phyloP scores from a whole-genome alignment of 2,329 filamentous ascomycete genomes.

The Nothophaeocryptopus gaeumannii region DNA sequence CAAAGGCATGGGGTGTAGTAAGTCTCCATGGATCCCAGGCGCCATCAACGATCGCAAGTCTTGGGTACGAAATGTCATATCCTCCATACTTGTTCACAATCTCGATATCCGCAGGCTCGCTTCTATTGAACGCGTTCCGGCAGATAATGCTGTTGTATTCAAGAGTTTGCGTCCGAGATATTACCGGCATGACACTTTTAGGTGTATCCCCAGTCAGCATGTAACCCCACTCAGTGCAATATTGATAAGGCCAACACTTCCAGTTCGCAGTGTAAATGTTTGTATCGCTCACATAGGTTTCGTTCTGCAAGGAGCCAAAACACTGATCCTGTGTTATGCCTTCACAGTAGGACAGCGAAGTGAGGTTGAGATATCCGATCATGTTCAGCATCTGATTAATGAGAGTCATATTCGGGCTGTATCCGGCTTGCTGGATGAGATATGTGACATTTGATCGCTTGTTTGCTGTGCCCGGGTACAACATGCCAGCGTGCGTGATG shows the following conservation, averaged over 20 bases:
- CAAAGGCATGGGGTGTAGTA: conserved; percentile 68
- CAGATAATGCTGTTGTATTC: conserved; percentile 64
- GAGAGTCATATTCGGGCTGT: conserved; percentile 42
- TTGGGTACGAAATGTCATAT: conserved; percentile 66
- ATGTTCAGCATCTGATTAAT: conserved; percentile 56
- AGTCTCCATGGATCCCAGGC: conserved; percentile 77
- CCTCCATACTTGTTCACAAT: conserved; percentile 75
- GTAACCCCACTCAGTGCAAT: conserved; percentile 69
- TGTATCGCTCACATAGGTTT: conserved; percentile 30
- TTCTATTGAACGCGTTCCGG: conserved; percentile 67
- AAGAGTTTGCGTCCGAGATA: conserved; percentile 68
- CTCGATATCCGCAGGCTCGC: conserved; percentile 58
- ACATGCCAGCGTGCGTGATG: conserved; percentile 47
- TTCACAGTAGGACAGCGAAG: conserved; percentile 40
- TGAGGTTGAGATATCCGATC: conserved; percentile 54
- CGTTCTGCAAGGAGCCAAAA: conserved; percentile 48
- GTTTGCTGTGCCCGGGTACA: conserved; percentile 43
- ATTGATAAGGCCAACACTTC: conserved; percentile 46
- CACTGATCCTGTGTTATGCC: conserved; percentile 50
- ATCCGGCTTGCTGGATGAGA: conserved; percentile 50
- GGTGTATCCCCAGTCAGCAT: conserved; percentile 73
- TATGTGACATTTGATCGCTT: conserved; percentile 42
- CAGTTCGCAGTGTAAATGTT: conserved; percentile 13
- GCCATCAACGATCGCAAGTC: conserved; percentile 75
- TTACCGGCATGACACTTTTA: conserved; percentile 59